phyloP scores from a whole-genome alignment of 1,139 yeast genomes.

The Saccharomycopsis hybrid region DNA sequence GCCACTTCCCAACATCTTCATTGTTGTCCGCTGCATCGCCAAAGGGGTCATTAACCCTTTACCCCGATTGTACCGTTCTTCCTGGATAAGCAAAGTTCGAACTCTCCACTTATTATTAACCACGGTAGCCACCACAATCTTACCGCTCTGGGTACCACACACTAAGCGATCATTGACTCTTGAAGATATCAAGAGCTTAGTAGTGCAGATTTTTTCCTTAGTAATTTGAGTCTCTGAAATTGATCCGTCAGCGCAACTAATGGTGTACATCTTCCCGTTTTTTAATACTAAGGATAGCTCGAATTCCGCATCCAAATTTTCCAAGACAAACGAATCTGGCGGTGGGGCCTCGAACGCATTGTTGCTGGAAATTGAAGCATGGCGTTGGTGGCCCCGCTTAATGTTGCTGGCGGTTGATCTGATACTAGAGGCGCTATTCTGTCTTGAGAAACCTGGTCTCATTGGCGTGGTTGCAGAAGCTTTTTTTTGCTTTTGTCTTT shows the following conservation, averaged over 20 bases:
- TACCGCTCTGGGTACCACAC: constrained; percentile 45
- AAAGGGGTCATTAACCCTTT: constrained; percentile 33
- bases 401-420: neutral
- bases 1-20: constrained; percentile 21
- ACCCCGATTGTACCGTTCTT: constrained; percentile 43
- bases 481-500: too few relatives aligned
- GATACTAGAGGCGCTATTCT: constrained; percentile 24
- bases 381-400: too few relatives aligned
- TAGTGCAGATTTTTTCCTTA: constrained; percentile 36
- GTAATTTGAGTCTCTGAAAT: constrained; percentile 29
- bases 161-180: constrained; percentile 69
- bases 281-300: constrained; percentile 36
- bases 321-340: neutral
- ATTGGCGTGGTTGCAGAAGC: neutral
- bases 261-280: constrained; percentile 41
- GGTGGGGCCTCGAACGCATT: constrained; percentile 5
- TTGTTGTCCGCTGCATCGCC: constrained; percentile 27
- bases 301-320: constrained; percentile 22
- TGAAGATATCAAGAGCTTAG: constrained; percentile 57
- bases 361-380: neutral
- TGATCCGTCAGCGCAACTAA: constrained; percentile 45
- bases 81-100: constrained; percentile 42
- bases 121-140: constrained; percentile 55
- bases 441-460: constrained; percentile 23
- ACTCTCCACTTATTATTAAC: constrained; percentile 64